Conservation (phyloP, 169 alveolate genomes). For the Cryptosporidium sp. region DNA sequence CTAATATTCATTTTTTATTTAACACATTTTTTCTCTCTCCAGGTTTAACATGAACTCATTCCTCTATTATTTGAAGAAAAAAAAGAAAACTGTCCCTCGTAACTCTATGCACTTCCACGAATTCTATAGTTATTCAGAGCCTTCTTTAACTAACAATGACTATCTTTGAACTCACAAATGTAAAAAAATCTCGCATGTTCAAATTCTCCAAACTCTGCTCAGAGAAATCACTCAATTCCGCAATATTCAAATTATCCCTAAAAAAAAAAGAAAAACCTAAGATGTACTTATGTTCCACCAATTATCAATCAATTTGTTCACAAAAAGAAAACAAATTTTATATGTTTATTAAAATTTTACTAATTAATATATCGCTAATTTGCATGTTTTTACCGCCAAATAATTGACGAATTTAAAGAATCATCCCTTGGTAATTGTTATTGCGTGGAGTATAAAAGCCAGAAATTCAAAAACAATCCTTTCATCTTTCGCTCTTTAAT, state of each 20-base stretch:
- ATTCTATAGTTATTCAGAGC: no score
- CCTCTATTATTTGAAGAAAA: no score
- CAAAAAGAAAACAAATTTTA: not conserved
- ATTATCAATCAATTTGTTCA: not conserved
- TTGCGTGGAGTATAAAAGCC: not conserved
- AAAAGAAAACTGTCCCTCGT: no score
- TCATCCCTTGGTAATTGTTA: not conserved
- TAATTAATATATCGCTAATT: not conserved
- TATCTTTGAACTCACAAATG: no score
- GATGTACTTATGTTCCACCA: not conserved
- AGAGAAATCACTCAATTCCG: no score
- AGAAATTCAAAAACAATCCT: not conserved
- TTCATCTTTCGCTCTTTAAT: not conserved
- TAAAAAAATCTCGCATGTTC: no score
- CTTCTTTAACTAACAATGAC: no score
- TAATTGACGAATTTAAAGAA: not conserved
- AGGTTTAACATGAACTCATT: no score
- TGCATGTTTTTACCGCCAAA: slow-evolving; percentile 25
- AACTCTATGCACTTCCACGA: no score
- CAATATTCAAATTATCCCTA: not conserved
- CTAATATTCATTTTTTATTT: no score
- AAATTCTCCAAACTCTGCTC: no score
- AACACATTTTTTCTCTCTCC: not conserved
- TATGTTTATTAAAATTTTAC: not conserved
- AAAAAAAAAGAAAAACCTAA: not conserved